Evolutionary conservation across 805 yeast genomes (phyloP), one percentile per base, ranked within the genome.

Genomic region (Suhomyces sp.): DNA sequence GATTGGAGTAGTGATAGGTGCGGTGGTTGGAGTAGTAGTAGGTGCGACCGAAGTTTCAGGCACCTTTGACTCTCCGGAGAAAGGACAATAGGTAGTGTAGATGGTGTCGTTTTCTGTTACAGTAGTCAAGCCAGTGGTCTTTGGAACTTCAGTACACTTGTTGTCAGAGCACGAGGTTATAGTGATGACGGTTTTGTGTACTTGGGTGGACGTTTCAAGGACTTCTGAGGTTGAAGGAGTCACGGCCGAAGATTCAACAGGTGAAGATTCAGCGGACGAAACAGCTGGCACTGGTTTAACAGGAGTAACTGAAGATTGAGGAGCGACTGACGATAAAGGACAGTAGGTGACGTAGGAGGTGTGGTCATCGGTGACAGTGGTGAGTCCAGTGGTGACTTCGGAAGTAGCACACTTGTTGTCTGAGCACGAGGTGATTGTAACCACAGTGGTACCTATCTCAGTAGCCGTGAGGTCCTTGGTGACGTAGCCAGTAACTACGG

Each of bases 381-480:
- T 35, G 4, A 50, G 25, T 15, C 47, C 53, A 13, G 49, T 43
- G 43, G 53, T 50, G 24, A 41, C 33, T n/a, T 37, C 46, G 6
- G 66, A 57, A 22, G 57, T 57, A 24, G 57, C 44, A 63, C 76
- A 64, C 31, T 53, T 48, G 46, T 66, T 55, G 56, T 62, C 60
- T 24, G 64, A 56, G 51, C 74, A 65, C 22, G 69, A 60, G 35
- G 76, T 66, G 43, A 63, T 52, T 46, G 71, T 63, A 43, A 65
- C 43, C 21, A 61, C 51, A 35, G 67, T 66, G 47, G 62, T 55
- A 44, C 55, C 48, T 37, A 41, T 8, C 27, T 51, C 54, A n/a
- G 56, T 53, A 37, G 27, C 54, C 7, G 60, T 53, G 24, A 20
- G 55, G 24, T 35, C 46, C 21, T 53, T 49, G 37, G 39, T 31